phyloP scores from a whole-genome alignment of 495 filamentous ascomycete species.

The Thozetella sp. region DNA sequence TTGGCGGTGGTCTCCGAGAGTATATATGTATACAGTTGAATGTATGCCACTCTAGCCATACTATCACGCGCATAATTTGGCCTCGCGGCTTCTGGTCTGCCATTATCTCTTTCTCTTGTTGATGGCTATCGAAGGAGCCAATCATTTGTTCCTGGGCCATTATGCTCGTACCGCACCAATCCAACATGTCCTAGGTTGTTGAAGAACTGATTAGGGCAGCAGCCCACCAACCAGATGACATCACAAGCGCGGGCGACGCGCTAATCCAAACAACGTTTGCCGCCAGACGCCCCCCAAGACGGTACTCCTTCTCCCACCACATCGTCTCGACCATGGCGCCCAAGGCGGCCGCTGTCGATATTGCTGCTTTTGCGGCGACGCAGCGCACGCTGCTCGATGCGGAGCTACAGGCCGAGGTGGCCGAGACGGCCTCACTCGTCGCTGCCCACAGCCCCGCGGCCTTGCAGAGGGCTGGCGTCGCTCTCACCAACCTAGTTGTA shows the following conservation, averaged over 20 bases:
- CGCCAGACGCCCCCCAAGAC: not conserved
- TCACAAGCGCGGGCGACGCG: not conserved
- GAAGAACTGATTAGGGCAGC: too few relatives aligned
- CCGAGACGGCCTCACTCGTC: slow-evolving; percentile 71
- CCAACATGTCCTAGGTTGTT: too few relatives aligned
- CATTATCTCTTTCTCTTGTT: too few relatives aligned
- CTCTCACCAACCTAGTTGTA: slow-evolving; percentile 77
- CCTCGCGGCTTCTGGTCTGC: too few relatives aligned
- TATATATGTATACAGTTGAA: too few relatives aligned
- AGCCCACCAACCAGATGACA: not conserved
- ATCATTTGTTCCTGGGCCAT: too few relatives aligned
- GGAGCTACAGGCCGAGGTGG: slow-evolving; percentile 80
- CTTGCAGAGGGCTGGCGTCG: slow-evolving; percentile 84
- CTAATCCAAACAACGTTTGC: not conserved
- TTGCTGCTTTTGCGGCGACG: slow-evolving; percentile 73
- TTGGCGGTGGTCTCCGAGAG: too few relatives aligned
- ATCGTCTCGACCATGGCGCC: slow-evolving; percentile 35
- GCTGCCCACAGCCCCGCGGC: slow-evolving; percentile 68
- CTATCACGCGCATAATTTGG: too few relatives aligned
- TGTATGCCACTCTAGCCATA: too few relatives aligned
- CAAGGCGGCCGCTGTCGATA: slow-evolving; percentile 50
- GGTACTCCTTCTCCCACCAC: slow-evolving; percentile 2
- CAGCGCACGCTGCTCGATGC: slow-evolving; percentile 77
- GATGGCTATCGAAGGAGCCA: too few relatives aligned
- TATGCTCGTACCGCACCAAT: too few relatives aligned